Base-by-base conservation (phyloP, 2,329 filamentous ascomycete genomes). In the Phyllosticta ampelicida region DNA sequence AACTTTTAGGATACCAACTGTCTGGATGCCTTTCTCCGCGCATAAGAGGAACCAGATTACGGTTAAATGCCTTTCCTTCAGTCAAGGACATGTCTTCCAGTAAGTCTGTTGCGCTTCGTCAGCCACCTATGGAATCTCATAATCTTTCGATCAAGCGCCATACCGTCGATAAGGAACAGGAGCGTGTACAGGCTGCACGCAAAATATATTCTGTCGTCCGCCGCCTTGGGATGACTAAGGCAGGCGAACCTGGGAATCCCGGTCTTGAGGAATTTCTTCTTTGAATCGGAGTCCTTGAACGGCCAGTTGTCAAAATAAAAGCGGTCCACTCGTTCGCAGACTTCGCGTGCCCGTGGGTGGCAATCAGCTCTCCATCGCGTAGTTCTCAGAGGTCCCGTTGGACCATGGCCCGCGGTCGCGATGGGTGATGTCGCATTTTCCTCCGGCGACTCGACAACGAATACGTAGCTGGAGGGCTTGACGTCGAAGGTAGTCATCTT, bases 101-200 rank as follows among this genome's bases (percentile, higher is more conserved):
- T 5, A 71, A 44, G 62, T 76, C 74, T 75, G 9, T 8, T n/a
- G 13, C 4, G 8, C 13, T 44, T n/a, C 6, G 36, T 44, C 36
- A 44, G 11, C 21, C 23, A 8, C 23, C 23, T 26, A 23, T 30
- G 53, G 52, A 26, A 50, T 19, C 51, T 50, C 10, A 30, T 11
- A 20, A 18, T 10, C 10, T 21, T 13, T 18, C 11, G 9, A 16
- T 18, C 1, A 2, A 50, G 28, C 36, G 19, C 58, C 68, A 56
- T 64, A 74, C 74, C 75, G 62, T 78, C 74, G 26, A 77, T 67
- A 1, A 77, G 60, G 56, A 77, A 77, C 1, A 75, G 61, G 1
- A 76, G 26, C 0, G 74, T 74, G 5, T 76, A 58, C 0, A 78
- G 64, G 3, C 66, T 63, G 61, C 73, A 75, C 0, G 70, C 73